These are phyloP conservation scores for Kodamaea nitidulidarum DNA, from an alignment of 805 yeast genomes.

Conservation along the genomic window DNA sequence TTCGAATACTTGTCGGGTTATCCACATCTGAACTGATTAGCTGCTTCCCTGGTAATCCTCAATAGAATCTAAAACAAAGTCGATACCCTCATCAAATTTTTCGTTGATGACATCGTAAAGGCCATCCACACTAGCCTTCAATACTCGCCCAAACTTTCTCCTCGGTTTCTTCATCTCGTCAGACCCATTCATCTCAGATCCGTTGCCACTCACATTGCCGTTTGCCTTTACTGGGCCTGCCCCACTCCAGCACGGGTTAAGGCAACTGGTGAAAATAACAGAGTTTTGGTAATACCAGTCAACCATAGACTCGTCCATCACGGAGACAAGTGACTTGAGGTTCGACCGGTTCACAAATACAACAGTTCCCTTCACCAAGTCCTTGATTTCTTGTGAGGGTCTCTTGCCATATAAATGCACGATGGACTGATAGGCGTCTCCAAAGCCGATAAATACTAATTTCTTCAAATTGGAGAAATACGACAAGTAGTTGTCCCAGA, in stretches of 20 bases:
- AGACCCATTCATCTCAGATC: constrained; percentile 15
- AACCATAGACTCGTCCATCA: constrained; percentile 81
- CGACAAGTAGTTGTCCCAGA: constrained; percentile 89
- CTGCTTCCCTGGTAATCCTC: constrained; percentile 44
- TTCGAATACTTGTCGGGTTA: no score
- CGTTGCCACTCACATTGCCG: constrained; percentile 15
- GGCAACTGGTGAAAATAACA: constrained; percentile 68
- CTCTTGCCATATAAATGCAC: constrained; percentile 88
- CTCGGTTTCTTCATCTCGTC: constrained; percentile 66
- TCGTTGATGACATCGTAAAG: constrained; percentile 74
- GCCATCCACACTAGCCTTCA: constrained; percentile 69
- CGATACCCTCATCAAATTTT: constrained; percentile 79
- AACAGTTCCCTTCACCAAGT: constrained; percentile 63
- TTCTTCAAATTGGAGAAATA: constrained; percentile 64
- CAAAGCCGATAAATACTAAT: constrained; percentile 79
- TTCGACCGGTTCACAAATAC: constrained; percentile 64
- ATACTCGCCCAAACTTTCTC: constrained; percentile 85
- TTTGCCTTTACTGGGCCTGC: constrained; percentile 13
- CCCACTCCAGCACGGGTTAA: constrained; percentile 78
- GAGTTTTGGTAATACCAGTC: constrained; percentile 92
- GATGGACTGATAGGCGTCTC: constrained; percentile 83
- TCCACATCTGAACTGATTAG: no score
- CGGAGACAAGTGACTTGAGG: constrained; percentile 77
- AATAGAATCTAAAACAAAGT: constrained; percentile 73
- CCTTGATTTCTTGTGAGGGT: constrained; percentile 47